Evolutionary conservation across 371 early-diverging fungal species (phyloP).

Genomic region (Lichtheimia corymbifera): DNA sequence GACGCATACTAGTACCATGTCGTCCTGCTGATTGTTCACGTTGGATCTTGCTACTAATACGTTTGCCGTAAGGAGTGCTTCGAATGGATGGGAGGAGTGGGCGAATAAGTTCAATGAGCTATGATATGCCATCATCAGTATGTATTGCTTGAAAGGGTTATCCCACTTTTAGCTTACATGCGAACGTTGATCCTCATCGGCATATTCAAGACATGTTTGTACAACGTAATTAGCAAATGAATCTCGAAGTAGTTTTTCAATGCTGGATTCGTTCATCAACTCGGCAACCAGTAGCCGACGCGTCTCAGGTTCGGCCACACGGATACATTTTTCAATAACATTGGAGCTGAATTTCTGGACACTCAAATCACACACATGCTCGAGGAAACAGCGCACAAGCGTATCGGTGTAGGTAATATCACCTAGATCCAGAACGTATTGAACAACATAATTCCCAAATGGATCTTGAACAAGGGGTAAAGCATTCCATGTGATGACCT

Average conservation of each 20-base stretch:
- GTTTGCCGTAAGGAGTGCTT: conserved; percentile 87
- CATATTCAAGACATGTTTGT: conserved; percentile 88
- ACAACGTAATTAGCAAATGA: conserved; percentile 92
- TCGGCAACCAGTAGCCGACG: conserved; percentile 74
- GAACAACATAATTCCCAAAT: conserved; percentile 98
- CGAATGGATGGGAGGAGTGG: conserved; percentile 80
- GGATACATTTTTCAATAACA: conserved; percentile 93
- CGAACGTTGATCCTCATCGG: conserved; percentile 74
- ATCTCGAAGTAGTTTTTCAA: conserved; percentile 81
- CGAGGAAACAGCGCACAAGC: conserved; percentile 76
- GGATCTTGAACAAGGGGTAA: conserved; percentile 88
- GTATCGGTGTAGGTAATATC: conserved; percentile 67
- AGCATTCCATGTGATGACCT: conserved; percentile 75
- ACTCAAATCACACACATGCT: conserved; percentile 74
- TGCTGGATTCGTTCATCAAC: conserved; percentile 61
- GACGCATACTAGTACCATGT: conserved; percentile 5
- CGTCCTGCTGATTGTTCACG: conserved; percentile 40
- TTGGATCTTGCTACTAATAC: conserved; percentile 80
- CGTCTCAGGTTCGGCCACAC: conserved; percentile 71
- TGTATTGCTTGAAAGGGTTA: not conserved
- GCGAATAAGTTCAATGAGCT: conserved; percentile 77
- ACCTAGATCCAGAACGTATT: conserved; percentile 89
- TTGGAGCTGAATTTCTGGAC: conserved; percentile 93
- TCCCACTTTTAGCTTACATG: conserved; percentile 37
- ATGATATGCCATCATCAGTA: not conserved